Percentiles rank a stretch among this genome's conserved stretches.
Conservation (phyloP, 495 filamentous ascomycete species). For the Xylaria scruposa region DNA sequence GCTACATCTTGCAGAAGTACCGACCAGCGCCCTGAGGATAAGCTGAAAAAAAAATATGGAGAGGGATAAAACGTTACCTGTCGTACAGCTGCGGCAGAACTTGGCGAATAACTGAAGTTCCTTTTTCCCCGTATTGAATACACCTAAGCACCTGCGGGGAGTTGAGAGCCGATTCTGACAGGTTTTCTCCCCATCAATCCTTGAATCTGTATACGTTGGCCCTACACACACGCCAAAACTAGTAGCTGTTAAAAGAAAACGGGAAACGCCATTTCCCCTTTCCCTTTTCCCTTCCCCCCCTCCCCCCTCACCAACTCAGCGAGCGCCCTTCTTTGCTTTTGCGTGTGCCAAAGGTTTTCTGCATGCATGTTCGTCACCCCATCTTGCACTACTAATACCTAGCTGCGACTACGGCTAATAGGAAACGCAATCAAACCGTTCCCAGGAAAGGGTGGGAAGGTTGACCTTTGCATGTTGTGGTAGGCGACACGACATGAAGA, state of each 20-base stretch:
- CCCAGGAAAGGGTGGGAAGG: conserved; percentile 9
- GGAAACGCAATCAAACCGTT: conserved; percentile 12
- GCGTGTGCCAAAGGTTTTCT: conserved; percentile 13
- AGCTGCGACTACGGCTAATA: conserved; percentile 17
- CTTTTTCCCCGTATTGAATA: neutral
- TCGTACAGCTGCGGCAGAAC: conserved; percentile 1
- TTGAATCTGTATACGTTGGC: neutral
- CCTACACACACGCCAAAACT: neutral
- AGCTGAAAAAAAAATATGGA: conserved; percentile 1
- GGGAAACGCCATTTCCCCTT: conserved; percentile 12
- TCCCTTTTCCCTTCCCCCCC: too few relatives aligned
- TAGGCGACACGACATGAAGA: conserved; percentile 17
- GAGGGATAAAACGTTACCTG: neutral
- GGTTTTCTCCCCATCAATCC: neutral
- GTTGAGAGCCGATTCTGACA: conserved; percentile 24
- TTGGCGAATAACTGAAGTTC: neutral
- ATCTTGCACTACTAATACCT: conserved; percentile 6
- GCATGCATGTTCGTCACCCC: conserved; percentile 23
- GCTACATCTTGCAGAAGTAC: neutral
- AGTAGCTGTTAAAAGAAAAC: conserved; percentile 19
- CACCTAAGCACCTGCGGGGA: neutral
- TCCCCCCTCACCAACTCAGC: neutral
- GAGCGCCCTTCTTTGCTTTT: conserved; percentile 9
- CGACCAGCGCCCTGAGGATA: neutral
- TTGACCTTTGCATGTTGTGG: neutral